Base-by-base conservation (phyloP, 805 yeast genomes). In the Hanseniaspora singularis region DNA sequence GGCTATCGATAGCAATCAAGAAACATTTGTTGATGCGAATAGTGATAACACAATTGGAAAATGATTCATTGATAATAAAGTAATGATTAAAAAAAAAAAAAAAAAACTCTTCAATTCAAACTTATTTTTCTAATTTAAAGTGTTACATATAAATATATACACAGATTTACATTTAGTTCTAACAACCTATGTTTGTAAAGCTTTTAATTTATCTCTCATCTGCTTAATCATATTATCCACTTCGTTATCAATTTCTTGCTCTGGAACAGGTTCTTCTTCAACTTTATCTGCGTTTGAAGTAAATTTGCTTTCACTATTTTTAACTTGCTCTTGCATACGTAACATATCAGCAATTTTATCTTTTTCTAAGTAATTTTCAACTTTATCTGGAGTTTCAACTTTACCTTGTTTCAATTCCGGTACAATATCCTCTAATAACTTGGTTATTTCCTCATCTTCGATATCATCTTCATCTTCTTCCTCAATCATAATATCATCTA, bases 201-300 rank as follows among this genome's bases (percentile, higher is more conserved):
- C 96, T 55, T 71, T 78, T 39, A 89, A 69, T 50, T 97, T 69
- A 58, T 88, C 89, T 54, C 95, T 73, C 96, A 92, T 89, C 54
- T 81, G 87, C 53, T 76, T 76, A 46, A 89, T 66, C 56, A 84
- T 76, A 50, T 75, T 80, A 52, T 78, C 81, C 50, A 86, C 89
- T 33, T 80, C 88, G 16, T 72, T 82, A 15, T 65, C 74, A 24
- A 63, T 66, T 40, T 65, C 68, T 15, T 68, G 79, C 30, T 59
- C 64, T 14, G 69, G 65, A 8, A 65, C 59, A 27, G 63, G 64
- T 40, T 60, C 64, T 34, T 66, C 67, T 20, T 59, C 62, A 34
- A 54, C 64, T 18, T 57, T 68, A 49, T 61, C 66, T 30, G 49
- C 56, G 16, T 49, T 27, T 26, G 7, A 7, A 8, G 22, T 15